Evolutionary conservation across 2,329 filamentous ascomycete species (phyloP).

Genomic region (Aspergillus ustus): DNA sequence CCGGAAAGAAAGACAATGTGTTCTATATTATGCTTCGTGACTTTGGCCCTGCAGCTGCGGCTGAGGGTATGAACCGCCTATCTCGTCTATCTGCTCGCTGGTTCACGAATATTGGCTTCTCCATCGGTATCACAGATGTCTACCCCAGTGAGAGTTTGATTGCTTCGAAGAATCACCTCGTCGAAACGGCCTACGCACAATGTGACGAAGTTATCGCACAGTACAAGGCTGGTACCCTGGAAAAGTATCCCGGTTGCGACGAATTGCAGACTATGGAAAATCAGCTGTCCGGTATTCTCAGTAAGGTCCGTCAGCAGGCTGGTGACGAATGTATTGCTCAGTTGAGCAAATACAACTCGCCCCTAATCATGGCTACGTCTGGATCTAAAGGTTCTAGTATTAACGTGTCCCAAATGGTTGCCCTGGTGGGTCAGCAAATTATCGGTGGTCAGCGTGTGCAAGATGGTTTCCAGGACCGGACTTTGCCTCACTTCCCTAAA

Average conservation of each 20-base stretch:
- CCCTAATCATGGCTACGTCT: constrained; percentile 94
- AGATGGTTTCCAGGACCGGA: constrained; percentile 95
- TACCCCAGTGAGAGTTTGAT: constrained; percentile 77
- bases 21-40: constrained; percentile 97
- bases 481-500: constrained; percentile 92
- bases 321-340: constrained; percentile 90
- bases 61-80: constrained; percentile 89
- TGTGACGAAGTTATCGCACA: constrained; percentile 82
- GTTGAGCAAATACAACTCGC: constrained; percentile 87
- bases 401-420: constrained; percentile 99
- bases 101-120: constrained; percentile 90
- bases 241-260: constrained; percentile 86
- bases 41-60: constrained; percentile 86
- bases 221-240: constrained; percentile 78
- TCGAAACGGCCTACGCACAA: constrained; percentile 76
- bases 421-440: constrained; percentile 96
- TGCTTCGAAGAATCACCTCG: constrained; percentile 73
- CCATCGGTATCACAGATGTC: constrained; percentile 93
- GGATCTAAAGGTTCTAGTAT: constrained; percentile 97
- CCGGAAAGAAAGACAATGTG: constrained; percentile 95
- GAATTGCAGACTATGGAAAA: constrained; percentile 93
- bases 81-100: constrained; percentile 88
- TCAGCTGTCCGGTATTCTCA: constrained; percentile 86
- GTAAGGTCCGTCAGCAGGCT: constrained; percentile 86
- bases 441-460: constrained; percentile 90